Base-by-base conservation (phyloP, 495 filamentous ascomycete species). In the Penicillium herquei region DNA sequence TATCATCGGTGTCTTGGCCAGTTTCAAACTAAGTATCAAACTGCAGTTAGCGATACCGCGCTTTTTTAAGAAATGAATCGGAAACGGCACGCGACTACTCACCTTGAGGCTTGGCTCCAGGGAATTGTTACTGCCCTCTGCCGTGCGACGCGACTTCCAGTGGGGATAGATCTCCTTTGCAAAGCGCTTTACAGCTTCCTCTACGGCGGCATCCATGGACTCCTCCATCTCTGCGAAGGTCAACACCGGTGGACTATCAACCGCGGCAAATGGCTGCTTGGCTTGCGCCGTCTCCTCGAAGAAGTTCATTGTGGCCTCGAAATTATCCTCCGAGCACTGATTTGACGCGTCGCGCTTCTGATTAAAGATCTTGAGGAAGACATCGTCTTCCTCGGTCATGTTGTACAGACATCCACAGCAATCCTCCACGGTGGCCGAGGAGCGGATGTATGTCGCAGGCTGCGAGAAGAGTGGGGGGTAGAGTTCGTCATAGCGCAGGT, bases 381-480 rank as follows among this genome's bases (percentile, higher is more conserved):
- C 82, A 64, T 89, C 88, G 74, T 98, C 94, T 47, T 95, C 90
- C 57, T 87, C 85, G 13, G 84, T 90, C 90, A 97, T 92, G 72
- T 93, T 89, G 83, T 98, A 98, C 56, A 86, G 83, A 67, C 84
- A 87, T 57, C 89, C 87, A 61, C 86, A 84, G 62, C 87, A 93
- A 69, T 98, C 94, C 75, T 98, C 94, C 46, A 98, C 95, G 3
- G 94, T 98, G 54, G 93, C 91, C 54, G 93, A 96, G 77, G 96
- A 98, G 68, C 94, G 90, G 65, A 98, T 96, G 73, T 97, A 98
- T 49, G 91, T 92, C 57, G 87, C 84, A 32, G 95, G 91, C 65
- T 94, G 86, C 65, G 83, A 81, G 74, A 92, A 96, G 42, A 76
- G 72, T 47, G 81, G 83, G 33, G 89, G 84, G 68, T 98, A 98